Base-by-base conservation (phyloP, 2,329 filamentous ascomycete genomes). In the Cladorrhinum sp. region DNA sequence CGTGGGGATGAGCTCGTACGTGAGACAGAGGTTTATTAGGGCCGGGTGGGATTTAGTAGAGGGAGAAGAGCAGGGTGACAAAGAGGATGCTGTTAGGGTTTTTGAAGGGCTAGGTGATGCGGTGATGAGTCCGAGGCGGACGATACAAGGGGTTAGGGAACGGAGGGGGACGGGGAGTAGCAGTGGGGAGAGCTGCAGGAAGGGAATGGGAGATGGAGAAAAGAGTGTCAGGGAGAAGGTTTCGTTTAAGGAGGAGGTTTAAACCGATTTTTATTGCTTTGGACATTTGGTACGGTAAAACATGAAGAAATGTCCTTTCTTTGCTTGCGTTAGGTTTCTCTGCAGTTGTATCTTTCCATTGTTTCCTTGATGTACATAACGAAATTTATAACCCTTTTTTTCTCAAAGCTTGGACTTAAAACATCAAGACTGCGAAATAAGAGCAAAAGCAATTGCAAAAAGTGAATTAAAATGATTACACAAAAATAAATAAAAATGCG, bases 1-100 rank as follows among this genome's bases (percentile, higher is more conserved):
- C 49, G 77, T 79, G 1, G 78, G 78, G 6, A 73, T 85, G 72
- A 74, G 74, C 0, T 71, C 75, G 0, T 75, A 78, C 13, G 77
- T 78, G 9, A 67, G 70, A 0, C 68, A 76, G 58, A 69, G 77
- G 0, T 78, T 78, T 13, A 67, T 67, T 8, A 68, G 77, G 9
- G 74, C 74, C 0, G 69, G 73, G 1, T 79, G 77, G 77, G 65
- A 16, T 22, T 32, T 56, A 12, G 38, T 49, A 2, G 38, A 49
- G 6, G 53, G 36, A 2, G 38, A 45, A 23, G 32, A 49, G 38
- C 20, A 27, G 23, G 7, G 8, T 23, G 36, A 56, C 5, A 23
- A 56, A 16, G 23, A 12, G 18, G 25, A 27, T 9, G 32, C 38
- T 1, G 24, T 38, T 4, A 23, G 38, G 41, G 53, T 56, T 20